These are phyloP conservation scores for Fusarium pseudonygamai DNA, from an alignment of 2,329 filamentous ascomycete species.

Conservation along the genomic window DNA sequence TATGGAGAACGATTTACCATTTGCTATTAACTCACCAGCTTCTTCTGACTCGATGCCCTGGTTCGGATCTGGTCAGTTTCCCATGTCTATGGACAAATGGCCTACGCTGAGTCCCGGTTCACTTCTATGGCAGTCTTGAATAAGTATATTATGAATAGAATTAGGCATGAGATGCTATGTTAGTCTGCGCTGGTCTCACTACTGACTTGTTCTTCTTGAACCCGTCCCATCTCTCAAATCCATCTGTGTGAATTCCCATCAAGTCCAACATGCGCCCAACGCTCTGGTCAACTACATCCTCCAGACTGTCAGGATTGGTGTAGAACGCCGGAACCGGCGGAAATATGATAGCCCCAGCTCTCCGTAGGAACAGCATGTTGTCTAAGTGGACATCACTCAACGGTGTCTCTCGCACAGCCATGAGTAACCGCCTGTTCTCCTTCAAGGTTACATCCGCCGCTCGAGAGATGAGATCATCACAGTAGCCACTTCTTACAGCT, in stretches of 20 bases:
- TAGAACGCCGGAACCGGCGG: neutral
- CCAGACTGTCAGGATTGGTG: neutral
- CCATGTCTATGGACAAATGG: neutral
- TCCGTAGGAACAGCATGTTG: neutral
- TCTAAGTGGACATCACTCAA: neutral
- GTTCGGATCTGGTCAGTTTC: neutral
- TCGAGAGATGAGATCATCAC: neutral
- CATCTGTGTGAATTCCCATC: neutral
- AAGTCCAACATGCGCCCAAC: neutral
- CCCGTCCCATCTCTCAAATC: neutral
- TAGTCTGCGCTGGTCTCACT: neutral
- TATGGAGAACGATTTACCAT: neutral
- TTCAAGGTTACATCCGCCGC: neutral
- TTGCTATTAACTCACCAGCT: neutral
- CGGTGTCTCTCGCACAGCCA: neutral
- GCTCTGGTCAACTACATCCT: neutral
- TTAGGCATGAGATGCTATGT: neutral
- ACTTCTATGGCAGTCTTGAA: neutral
- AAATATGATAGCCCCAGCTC: neutral
- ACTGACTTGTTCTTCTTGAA: neutral
- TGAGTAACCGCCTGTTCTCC: neutral
- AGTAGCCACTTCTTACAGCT: neutral
- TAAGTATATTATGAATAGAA: neutral
- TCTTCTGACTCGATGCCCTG: neutral
- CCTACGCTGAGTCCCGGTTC: neutral